Evolutionary conservation across 1,284 basidiomycete species (phyloP), one percentile per base, ranked within the genome.

Genomic region (Stereum hirsutum): DNA sequence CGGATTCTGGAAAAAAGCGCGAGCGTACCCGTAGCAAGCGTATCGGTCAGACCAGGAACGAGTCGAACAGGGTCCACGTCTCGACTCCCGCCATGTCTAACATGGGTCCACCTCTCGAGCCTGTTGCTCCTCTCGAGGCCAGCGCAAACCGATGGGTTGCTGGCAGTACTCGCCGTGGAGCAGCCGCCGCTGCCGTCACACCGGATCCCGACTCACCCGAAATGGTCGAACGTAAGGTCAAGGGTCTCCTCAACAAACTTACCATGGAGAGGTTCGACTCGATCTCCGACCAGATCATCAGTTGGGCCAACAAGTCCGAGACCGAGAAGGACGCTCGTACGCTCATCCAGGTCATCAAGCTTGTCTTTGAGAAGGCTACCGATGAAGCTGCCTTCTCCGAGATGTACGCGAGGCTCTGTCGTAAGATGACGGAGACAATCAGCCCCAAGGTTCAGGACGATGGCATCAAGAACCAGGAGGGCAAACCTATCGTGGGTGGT

Each of bases 231-330:
- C 83, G 92, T 47, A 97, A 96, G 69, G 93, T 98, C 70, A 94
- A 91, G 66, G 72, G 70, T 42, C 65, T 97, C 49, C 83, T 99
- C 57, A 98, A 98, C 78, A 97, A 95, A 70, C 79, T 98, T 39
- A 95, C 94, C 1, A 85, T 94, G 76, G 92, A 97, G 70, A 91
- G 89, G 60, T 98, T 98, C 72, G 91, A 95, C 54, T 86, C 88
- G 6, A 96, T 98, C 56, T 94, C 88, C 5, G 77, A 85, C 56
- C 90, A 96, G 64, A 92, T 97, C 58, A 85, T 97, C 51, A 68
- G 75, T 15, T 97, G 89, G 89, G 94, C 92, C 35, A 96, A 98
- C 77, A 91, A 82, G 69, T 92, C 89, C 6, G 81, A 85, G 64
- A 76, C 83, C 53, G 94, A 99, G 74, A 89, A 79, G 59, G 91